These are phyloP conservation scores for Russula sp. DNA, from an alignment of 768 basidiomycete genomes.

Conservation along the genomic window DNA sequence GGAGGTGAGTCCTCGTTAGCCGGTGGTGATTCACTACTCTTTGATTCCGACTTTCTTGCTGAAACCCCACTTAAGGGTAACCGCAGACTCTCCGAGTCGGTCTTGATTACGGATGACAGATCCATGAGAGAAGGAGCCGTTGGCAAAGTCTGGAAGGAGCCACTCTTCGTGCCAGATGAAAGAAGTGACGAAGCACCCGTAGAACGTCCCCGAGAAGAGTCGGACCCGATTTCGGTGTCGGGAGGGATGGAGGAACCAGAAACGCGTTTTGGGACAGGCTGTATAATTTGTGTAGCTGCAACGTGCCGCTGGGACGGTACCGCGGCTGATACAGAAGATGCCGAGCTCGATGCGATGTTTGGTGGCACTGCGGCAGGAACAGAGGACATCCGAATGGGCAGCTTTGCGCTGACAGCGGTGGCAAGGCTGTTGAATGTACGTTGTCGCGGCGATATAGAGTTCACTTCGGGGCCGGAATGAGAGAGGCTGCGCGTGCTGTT, in stretches of 20 bases:
- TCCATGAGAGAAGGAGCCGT: slow-evolving; percentile 21
- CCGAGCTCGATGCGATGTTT: neutral
- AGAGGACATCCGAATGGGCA: neutral
- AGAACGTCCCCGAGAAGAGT: slow-evolving; percentile 18
- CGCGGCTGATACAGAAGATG: neutral
- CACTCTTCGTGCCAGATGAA: slow-evolving; percentile 10
- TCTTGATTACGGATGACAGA: slow-evolving; percentile 4
- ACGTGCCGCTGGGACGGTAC: neutral
- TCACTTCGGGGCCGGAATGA: neutral
- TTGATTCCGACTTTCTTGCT: neutral
- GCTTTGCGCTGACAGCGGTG: neutral
- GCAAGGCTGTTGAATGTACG: neutral
- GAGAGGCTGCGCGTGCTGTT: slow-evolving; percentile 7
- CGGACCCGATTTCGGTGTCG: slow-evolving; percentile 4
- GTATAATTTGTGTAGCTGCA: neutral
- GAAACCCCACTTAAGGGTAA: neutral
- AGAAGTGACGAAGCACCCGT: slow-evolving; percentile 15
- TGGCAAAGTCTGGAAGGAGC: slow-evolving; percentile 16
- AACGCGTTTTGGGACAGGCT: slow-evolving; percentile 9
- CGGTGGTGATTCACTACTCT: slow-evolving; percentile 12
- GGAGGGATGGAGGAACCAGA: neutral
- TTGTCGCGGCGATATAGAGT: neutral
- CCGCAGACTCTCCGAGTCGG: slow-evolving; percentile 7
- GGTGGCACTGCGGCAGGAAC: neutral
- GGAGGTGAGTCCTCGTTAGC: slow-evolving; percentile 11